A percentile compares a stretch with the other conserved stretches of the same genome.
Evolutionary conservation across 139 green algal species (phyloP).

Genomic region (Zygnema circumcarinatum): DNA sequence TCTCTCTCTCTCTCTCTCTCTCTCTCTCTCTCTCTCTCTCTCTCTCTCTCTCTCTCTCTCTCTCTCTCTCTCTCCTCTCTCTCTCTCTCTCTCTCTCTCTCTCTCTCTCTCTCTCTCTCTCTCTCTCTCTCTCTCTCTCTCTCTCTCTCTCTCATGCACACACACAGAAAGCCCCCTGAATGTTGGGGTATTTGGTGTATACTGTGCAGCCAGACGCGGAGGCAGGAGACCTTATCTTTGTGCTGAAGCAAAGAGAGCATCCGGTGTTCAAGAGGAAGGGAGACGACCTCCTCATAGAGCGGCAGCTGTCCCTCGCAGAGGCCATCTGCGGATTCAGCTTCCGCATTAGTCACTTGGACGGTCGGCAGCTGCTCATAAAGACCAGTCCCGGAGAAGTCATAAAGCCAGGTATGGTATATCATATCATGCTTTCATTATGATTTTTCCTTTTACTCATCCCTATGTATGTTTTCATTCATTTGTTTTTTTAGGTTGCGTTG

Average conservation of each 20-base stretch:
- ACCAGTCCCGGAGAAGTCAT: constrained; percentile 81
- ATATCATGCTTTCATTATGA: not conserved
- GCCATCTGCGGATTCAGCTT: constrained; percentile 87
- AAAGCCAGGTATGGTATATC: constrained; percentile 73
- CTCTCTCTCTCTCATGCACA: no score
- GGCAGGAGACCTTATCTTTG: constrained; percentile 94
- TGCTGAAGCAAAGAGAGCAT: constrained; percentile 93
- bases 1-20: no score
- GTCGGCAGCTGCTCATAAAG: constrained; percentile 79
- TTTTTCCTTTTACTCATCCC: no score
- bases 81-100: no score
- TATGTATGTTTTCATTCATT: no score
- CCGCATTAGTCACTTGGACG: constrained; percentile 86
- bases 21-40: no score
- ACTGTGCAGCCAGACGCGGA: constrained; percentile 76
- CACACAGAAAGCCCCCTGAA: no score
- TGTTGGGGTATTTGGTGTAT: constrained; percentile 59
- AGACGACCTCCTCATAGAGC: constrained; percentile 89
- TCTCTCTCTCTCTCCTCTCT: no score
- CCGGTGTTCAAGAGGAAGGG: constrained; percentile 87
- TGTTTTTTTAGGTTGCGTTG: no score
- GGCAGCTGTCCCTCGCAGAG: constrained; percentile 85
- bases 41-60: no score
- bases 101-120: no score
- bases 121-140: no score